Evolutionary conservation across 2,329 filamentous ascomycete species (phyloP).

Genomic region (Triangularia setosa): DNA sequence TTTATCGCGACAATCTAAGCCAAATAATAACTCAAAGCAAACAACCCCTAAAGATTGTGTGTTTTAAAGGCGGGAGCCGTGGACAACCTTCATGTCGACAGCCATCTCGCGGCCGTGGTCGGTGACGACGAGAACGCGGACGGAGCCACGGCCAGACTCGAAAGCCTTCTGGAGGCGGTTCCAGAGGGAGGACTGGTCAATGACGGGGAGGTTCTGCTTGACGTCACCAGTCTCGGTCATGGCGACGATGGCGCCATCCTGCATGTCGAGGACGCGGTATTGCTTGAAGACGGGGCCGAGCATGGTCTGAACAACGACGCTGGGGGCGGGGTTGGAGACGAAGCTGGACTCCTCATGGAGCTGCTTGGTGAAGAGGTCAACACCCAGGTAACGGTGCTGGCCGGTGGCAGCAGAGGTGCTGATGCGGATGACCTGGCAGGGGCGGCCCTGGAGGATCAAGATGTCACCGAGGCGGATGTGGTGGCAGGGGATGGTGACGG

Average conservation of each 20-base stretch:
- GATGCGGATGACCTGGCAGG: conserved; percentile 99
- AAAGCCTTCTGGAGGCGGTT: conserved; percentile 77
- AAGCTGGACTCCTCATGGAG: conserved; percentile 98
- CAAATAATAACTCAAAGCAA: neutral
- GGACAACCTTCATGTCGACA: conserved; percentile 98
- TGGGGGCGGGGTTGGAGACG: conserved; percentile 93
- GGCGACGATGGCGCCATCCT: conserved; percentile 78
- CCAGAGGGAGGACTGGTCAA: conserved; percentile 91
- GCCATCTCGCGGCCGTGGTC: conserved; percentile 91
- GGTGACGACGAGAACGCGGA: conserved; percentile 92
- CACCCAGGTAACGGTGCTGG: conserved; percentile 99
- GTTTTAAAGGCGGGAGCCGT: conserved; percentile 66
- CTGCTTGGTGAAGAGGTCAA: conserved; percentile 99
- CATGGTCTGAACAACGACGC: conserved; percentile 99
- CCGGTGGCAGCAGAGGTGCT: conserved; percentile 95
- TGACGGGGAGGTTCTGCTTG: conserved; percentile 90
- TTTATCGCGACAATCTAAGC: neutral
- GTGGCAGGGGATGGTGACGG: conserved; percentile 97
- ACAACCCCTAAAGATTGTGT: neutral
- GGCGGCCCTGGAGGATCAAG: conserved; percentile 96
- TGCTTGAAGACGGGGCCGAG: conserved; percentile 99
- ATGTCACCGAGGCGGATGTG: conserved; percentile 99
- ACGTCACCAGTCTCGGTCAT: conserved; percentile 99
- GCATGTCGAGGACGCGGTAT: conserved; percentile 98
- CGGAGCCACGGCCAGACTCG: conserved; percentile 84